A percentile compares a stretch with the other conserved stretches of the same genome.
phyloP scores from a whole-genome alignment of 345 rosid genomes.

The Syzygium oleosum region DNA sequence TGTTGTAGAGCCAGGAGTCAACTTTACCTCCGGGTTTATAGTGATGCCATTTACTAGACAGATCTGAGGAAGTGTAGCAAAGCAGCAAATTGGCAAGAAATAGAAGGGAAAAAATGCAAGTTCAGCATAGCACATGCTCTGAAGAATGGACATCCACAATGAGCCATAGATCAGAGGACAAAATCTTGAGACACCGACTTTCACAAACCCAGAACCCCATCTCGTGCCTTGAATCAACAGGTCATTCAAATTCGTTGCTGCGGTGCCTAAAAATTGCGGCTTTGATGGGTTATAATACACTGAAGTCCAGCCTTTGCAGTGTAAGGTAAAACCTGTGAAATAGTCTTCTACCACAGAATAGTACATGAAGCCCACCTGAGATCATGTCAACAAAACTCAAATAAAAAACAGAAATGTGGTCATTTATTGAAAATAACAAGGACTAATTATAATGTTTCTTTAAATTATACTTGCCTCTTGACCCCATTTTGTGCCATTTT shows the following conservation, averaged over 20 bases:
- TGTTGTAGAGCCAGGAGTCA: not conserved
- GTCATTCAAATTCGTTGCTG: constrained; percentile 15
- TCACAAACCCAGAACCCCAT: constrained; percentile 25
- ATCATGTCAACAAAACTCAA: not conserved
- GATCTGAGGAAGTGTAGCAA: constrained; percentile 32
- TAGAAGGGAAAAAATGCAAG: constrained; percentile 5
- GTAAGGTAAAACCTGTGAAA: constrained; percentile 24
- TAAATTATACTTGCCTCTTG: constrained; percentile 12
- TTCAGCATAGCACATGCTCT: constrained; percentile 13
- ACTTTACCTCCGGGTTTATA: constrained; percentile 32
- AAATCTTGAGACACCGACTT: constrained; percentile 23
- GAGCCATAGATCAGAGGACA: constrained; percentile 33
- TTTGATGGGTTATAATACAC: constrained; percentile 16
- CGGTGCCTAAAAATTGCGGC: constrained; percentile 29
- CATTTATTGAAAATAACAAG: not conserved
- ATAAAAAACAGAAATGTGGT: not conserved
- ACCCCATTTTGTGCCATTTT: constrained; percentile 30
- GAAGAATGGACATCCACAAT: constrained; percentile 12
- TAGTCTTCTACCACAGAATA: constrained; percentile 28
- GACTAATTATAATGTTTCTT: not conserved
- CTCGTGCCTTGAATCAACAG: constrained; percentile 14
- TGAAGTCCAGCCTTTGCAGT: constrained; percentile 31
- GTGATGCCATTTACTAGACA: constrained; percentile 25
- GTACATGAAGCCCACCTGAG: constrained; percentile 34
- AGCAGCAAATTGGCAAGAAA: constrained; percentile 19